These are phyloP conservation scores for Geoglossum glabrum DNA, from an alignment of 495 filamentous ascomycete species.

Conservation along the genomic window DNA sequence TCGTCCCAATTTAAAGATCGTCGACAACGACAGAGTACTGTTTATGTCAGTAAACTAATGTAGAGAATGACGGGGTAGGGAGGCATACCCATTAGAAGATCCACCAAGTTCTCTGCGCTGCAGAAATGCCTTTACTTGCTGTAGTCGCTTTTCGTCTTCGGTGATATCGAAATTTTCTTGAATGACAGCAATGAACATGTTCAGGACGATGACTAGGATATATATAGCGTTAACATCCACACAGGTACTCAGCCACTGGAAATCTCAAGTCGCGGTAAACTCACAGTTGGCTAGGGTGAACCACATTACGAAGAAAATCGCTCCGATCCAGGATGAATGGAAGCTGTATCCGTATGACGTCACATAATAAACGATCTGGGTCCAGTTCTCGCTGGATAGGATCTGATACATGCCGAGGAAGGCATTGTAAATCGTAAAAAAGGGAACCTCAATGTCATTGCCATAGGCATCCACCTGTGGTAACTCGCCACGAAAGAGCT, in stretches of 20 bases:
- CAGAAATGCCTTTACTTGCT: slow-evolving; percentile 86
- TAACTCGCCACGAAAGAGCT: slow-evolving; percentile 80
- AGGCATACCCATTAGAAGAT: slow-evolving; percentile 14
- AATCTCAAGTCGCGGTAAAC: slow-evolving; percentile 4
- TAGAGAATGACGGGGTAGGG: slow-evolving; percentile 29
- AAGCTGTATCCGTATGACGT: slow-evolving; percentile 22
- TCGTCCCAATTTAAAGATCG: slow-evolving; percentile 66
- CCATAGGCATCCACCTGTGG: slow-evolving; percentile 35
- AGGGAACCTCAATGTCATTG: slow-evolving; percentile 43
- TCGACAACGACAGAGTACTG: slow-evolving; percentile 66
- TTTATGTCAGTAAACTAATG: not conserved
- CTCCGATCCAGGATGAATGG: slow-evolving; percentile 74
- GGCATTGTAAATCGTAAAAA: slow-evolving; percentile 79
- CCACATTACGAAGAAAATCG: slow-evolving; percentile 83
- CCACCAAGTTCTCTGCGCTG: slow-evolving; percentile 72
- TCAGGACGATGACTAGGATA: slow-evolving; percentile 69
- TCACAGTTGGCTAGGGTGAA: slow-evolving; percentile 72
- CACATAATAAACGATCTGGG: slow-evolving; percentile 61
- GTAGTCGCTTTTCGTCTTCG: slow-evolving; percentile 90
- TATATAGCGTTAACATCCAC: not conserved
- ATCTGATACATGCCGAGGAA: slow-evolving; percentile 98
- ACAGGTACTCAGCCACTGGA: not conserved
- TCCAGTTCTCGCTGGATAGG: slow-evolving; percentile 97
- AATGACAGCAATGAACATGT: slow-evolving; percentile 99
- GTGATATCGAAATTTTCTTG: slow-evolving; percentile 99